These are phyloP conservation scores for Macrocybe sp. DNA, from an alignment of 1,284 basidiomycete species.

Conservation along the genomic window DNA sequence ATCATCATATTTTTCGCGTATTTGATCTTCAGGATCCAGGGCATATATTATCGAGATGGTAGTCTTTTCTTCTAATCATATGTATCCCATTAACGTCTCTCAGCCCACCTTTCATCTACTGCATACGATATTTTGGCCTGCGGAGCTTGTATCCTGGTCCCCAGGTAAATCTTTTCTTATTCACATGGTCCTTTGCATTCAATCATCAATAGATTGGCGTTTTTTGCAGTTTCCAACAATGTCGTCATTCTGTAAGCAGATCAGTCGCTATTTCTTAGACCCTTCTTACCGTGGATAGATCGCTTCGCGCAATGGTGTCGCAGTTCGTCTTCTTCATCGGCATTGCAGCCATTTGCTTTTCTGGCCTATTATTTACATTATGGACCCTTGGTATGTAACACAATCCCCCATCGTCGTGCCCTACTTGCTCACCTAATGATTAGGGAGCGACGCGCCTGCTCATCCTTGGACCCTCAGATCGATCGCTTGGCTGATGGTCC, in stretches of 20 bases:
- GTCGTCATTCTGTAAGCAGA: constrained; percentile 69
- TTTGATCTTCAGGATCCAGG: constrained; percentile 60
- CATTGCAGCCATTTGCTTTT: constrained; percentile 81
- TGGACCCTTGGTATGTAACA: constrained; percentile 61
- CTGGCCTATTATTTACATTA: constrained; percentile 80
- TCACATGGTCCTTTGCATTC: constrained; percentile 4
- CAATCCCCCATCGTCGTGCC: background rate
- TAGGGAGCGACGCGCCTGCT: constrained; percentile 1
- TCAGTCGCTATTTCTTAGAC: background rate
- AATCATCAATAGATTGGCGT: constrained; percentile 53
- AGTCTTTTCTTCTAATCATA: constrained; percentile 13
- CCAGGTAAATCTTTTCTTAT: constrained; percentile 39
- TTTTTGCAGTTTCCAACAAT: constrained; percentile 82
- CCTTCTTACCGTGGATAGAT: constrained; percentile 36
- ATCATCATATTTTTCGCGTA: constrained; percentile 72
- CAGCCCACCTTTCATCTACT: constrained; percentile 3
- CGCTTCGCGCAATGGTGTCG: constrained; percentile 67
- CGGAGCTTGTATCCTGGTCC: constrained; percentile 84
- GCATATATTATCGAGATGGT: constrained; percentile 56
- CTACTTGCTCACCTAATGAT: constrained; percentile 8
- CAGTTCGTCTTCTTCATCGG: constrained; percentile 85
- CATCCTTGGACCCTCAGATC: constrained; percentile 62
- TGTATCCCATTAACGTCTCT: background rate
- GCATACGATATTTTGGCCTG: constrained; percentile 83
- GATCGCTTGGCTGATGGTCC: constrained; percentile 78